Base-by-base conservation (phyloP, 2,329 filamentous ascomycete genomes). In the Dothistroma pini region DNA sequence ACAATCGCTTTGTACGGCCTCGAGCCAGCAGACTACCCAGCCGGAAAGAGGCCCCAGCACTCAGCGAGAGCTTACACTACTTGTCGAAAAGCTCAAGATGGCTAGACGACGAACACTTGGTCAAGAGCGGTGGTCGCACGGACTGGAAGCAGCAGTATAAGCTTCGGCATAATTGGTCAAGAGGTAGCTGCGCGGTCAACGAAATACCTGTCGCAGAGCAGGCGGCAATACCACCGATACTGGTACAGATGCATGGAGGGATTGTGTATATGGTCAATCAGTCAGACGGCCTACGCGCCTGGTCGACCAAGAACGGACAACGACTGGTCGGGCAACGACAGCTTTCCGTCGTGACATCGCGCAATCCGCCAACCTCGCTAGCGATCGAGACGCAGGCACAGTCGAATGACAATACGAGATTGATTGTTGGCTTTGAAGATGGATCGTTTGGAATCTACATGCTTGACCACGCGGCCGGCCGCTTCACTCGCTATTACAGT, bases 81-180 rank as follows among this genome's bases (percentile, higher is more conserved):
- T 82, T 82, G 1, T 84, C 83, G 4, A 83, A 79, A 58, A 70
- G 82, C 9, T 83, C 84, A 12, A 83, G 80, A 72, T 88, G 86
- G 86, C 74, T 86, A 35, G 83, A 86, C 55, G 84, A 89, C 63
- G 79, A 83, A 41, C 80, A 83, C 61, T 71, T 84, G 8, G 81
- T 89, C 22, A 77, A 76, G 58, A 76, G 77, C 61, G 80, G 80
- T 12, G 75, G 72, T 6, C 70, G 77, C 21, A 87, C 84, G 52
- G 85, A 95, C 71, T 97, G 93, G 93, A 96, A 96, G 78, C 84
- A 85, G 63, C 89, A 95, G 70, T 97, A 96, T 76, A 91, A 89
- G 70, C 80, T 97, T 54, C 84, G 90, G 51, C 89, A 96, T 73
- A 97, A 97, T 76, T 97, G 95, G 95, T 85, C 89, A 1, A 85